Base-by-base conservation (phyloP, 1,284 basidiomycete genomes). In the Cutaneotrichosporon spelunceum region DNA sequence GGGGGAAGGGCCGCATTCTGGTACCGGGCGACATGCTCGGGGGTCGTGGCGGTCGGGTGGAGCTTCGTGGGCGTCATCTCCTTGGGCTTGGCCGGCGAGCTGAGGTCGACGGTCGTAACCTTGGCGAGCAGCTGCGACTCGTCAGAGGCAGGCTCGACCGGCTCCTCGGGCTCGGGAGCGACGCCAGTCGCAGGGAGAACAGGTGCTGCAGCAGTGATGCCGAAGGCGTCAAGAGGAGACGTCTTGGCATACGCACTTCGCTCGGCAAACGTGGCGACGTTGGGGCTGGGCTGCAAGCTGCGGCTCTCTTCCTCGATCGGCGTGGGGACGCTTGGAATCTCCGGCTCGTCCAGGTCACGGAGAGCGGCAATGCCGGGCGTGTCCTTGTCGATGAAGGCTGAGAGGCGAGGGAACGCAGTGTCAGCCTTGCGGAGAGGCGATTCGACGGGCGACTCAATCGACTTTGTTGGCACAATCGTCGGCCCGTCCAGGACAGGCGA, bases 1-100 rank as follows among this genome's bases (percentile, higher is more conserved):
- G 61, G 61, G 5, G 61, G 61, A 2, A 62, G 61, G 26, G 29
- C 47, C 23, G 61, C 61, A 53, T 52, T 23, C 50, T 62, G 29
- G 61, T 62, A 62, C 30, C 48, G 53, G 52, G 48, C 56, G 14
- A 62, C 45, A 34, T 58, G 39, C 19, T 53, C 52, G 47, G 61
- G 16, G n/a, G 56, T n/a, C 54, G 39, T 39, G 0, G 27, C 29
- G 19, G 29, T 52, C 39, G 19, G 11, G 39, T 42, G 19, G 39
- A 42, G 19, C 39, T 42, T 39, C 13, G 36, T 39, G 36, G 36
- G 4, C 9, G 36, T 39, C 44, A 21, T 47, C 19, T 23, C 44
- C 29, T 30, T 26, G 11, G 26, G 4, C 23, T 27, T 30, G 19
- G 9, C 30, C 3, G 50, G 27, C 2, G 24, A 26, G 50, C 19